These are phyloP conservation scores for Fusarium sterilihyphosum DNA, from an alignment of 2,329 filamentous ascomycete genomes.

Conservation along the genomic window DNA sequence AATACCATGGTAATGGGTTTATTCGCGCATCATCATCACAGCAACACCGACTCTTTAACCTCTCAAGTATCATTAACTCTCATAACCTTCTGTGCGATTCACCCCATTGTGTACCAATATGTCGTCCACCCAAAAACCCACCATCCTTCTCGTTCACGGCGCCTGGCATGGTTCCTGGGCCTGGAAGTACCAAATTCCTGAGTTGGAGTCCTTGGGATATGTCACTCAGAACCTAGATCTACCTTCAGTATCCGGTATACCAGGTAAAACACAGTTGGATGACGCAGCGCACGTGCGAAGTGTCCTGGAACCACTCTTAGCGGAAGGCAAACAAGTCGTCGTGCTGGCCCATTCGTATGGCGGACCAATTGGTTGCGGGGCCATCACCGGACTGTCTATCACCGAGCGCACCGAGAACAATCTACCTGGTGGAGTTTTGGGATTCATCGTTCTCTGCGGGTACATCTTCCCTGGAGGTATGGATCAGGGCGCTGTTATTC, in stretches of 20 bases:
- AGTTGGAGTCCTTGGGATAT: neutral
- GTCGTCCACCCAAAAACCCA: neutral
- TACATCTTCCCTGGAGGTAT: neutral
- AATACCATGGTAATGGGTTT: neutral
- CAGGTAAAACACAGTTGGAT: neutral
- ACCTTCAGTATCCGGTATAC: neutral
- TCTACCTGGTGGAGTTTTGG: neutral
- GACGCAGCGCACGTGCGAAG: neutral
- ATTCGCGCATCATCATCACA: neutral
- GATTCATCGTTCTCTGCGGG: neutral
- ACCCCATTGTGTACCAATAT: neutral
- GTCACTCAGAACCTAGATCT: neutral
- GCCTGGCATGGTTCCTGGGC: neutral
- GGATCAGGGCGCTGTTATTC: neutral
- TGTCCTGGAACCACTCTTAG: neutral
- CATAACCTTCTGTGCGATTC: fast-evolving
- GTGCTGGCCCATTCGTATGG: neutral
- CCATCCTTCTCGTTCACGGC: neutral
- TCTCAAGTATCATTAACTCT: fast-evolving
- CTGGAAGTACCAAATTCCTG: neutral
- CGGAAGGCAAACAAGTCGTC: neutral
- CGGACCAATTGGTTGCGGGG: neutral
- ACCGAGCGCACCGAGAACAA: fast-evolving
- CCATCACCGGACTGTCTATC: neutral
- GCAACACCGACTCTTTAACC: neutral